Conservation (phyloP, 2,329 filamentous ascomycete genomes). For the Biscogniauxia sp. region DNA sequence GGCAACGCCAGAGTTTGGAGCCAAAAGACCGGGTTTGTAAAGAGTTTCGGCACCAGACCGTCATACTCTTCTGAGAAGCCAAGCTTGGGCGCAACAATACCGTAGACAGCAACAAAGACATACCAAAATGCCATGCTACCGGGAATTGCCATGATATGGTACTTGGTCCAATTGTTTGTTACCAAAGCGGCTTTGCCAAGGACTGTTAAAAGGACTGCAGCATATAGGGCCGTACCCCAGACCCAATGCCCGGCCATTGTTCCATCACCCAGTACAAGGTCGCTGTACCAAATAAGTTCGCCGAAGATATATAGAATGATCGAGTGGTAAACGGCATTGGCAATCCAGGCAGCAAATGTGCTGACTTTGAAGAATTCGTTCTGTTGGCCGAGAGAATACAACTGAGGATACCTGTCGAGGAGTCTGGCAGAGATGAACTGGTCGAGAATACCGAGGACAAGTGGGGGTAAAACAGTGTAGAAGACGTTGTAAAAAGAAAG, state of each 20-base stretch:
- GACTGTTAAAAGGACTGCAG: conserved; percentile 87
- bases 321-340: conserved; percentile 94
- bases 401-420: conserved; percentile 91
- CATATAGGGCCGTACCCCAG: conserved; percentile 95
- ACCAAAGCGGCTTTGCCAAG: conserved; percentile 92
- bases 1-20: conserved; percentile 81
- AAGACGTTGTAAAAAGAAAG: conserved; percentile 99
- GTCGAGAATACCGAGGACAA: conserved; percentile 94
- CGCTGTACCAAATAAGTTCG: conserved; percentile 76
- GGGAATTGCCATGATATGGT: conserved; percentile 91
- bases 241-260: conserved; percentile 92
- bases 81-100: conserved; percentile 77
- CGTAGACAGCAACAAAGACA: conserved; percentile 84
- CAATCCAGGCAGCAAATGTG: conserved; percentile 90
- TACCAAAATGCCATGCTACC: conserved; percentile 92
- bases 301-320: conserved; percentile 86
- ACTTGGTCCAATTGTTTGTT: conserved; percentile 98
- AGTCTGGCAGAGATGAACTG: conserved; percentile 95
- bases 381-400: conserved; percentile 90
- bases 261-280: conserved; percentile 76
- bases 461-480: conserved; percentile 89
- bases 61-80: conserved; percentile 80
- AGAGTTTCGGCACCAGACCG: conserved; percentile 78
- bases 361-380: conserved; percentile 92
- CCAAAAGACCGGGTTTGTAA: conserved; percentile 84